Conservation (phyloP, 805 yeast genomes). For the Hanseniaspora pseudoguilliermondii region DNA sequence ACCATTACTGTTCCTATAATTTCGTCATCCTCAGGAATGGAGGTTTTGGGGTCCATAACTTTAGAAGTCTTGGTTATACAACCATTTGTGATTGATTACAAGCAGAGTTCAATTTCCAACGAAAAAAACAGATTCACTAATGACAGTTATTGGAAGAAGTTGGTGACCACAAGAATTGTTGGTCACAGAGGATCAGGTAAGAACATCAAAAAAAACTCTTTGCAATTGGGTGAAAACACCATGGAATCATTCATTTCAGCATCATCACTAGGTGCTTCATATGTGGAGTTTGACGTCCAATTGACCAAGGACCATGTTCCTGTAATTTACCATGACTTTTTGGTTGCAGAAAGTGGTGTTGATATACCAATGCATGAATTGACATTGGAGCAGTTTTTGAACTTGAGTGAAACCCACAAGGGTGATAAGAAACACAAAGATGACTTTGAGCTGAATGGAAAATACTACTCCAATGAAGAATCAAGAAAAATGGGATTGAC, state of each 20-base stretch:
- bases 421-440: neutral
- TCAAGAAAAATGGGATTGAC: slow-evolving; percentile 67
- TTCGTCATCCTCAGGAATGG: slow-evolving; percentile 49
- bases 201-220: slow-evolving; percentile 59
- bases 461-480: slow-evolving; percentile 10
- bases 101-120: slow-evolving; percentile 18
- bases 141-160: slow-evolving; percentile 82
- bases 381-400: slow-evolving; percentile 77
- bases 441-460: slow-evolving; percentile 5
- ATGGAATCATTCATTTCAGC: slow-evolving; percentile 92
- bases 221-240: slow-evolving; percentile 91
- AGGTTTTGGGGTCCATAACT: slow-evolving; percentile 60
- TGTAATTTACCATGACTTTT: slow-evolving; percentile 86
- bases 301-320: slow-evolving; percentile 83
- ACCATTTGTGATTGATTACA: slow-evolving; percentile 37
- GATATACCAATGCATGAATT: slow-evolving; percentile 92
- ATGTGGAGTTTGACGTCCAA: slow-evolving; percentile 94
- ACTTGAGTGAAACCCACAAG: slow-evolving; percentile 27
- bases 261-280: slow-evolving; percentile 88
- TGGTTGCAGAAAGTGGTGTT: slow-evolving; percentile 89
- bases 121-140: slow-evolving; percentile 30
- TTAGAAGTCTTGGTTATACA: slow-evolving; percentile 63
- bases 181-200: slow-evolving; percentile 95
- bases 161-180: slow-evolving; percentile 78
- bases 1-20: slow-evolving; percentile 62